phyloP scores from a whole-genome alignment of 2,329 filamentous ascomycete genomes.

The Fusarium pseudograminearum region DNA sequence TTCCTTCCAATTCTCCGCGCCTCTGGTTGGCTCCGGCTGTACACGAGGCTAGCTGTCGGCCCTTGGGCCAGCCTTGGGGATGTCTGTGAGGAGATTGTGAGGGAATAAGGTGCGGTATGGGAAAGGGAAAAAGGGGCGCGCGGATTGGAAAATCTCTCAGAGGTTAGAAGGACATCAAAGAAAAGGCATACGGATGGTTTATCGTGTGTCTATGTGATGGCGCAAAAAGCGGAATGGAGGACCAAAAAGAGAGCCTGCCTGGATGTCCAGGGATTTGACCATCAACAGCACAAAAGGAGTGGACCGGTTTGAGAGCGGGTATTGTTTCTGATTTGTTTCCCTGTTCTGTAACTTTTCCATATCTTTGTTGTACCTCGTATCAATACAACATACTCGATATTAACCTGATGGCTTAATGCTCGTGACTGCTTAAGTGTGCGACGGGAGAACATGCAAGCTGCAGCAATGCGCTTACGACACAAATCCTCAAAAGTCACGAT shows the following conservation, averaged over 20 bases:
- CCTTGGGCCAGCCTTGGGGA: neutral
- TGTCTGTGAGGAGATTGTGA: conserved; percentile 7
- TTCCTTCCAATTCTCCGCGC: conserved; percentile 27
- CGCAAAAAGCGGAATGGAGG: conserved; percentile 13
- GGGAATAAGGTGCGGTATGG: conserved; percentile 15
- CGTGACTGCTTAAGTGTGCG: conserved; percentile 5
- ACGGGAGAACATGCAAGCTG: neutral
- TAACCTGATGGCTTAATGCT: neutral
- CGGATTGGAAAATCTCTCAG: conserved; percentile 48
- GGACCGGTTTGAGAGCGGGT: conserved; percentile 21
- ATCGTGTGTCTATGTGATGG: conserved; percentile 28
- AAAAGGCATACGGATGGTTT: conserved; percentile 36
- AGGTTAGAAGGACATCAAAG: conserved; percentile 44
- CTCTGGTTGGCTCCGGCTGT: conserved; percentile 15
- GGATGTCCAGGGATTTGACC: conserved; percentile 42
- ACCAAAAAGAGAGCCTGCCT: conserved; percentile 32
- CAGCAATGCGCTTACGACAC: conserved; percentile 17
- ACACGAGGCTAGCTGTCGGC: conserved; percentile 5
- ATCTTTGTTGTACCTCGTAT: conserved; percentile 43
- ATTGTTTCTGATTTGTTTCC: conserved; percentile 39
- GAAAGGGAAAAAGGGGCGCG: conserved; percentile 22
- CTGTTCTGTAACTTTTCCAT: conserved; percentile 43
- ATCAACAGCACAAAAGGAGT: conserved; percentile 33
- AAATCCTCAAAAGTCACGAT: neutral
- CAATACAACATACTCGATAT: conserved; percentile 27